Percentiles rank a stretch among this genome's conserved stretches.
These are phyloP conservation scores for Kernera saxatilis DNA, from an alignment of 345 rosid genomes.

Conservation along the genomic window DNA sequence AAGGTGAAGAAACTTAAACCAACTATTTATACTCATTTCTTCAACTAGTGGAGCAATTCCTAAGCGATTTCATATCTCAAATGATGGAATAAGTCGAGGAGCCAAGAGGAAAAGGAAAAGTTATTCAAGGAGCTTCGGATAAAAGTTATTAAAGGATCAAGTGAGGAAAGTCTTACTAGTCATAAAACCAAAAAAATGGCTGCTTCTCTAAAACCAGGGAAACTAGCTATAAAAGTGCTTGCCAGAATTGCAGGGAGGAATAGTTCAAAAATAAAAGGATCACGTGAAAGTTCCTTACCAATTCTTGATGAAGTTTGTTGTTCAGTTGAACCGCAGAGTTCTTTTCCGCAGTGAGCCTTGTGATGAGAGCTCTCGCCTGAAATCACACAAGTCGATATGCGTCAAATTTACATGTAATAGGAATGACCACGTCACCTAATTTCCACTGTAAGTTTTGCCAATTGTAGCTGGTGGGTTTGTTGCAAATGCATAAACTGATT, in stretches of 20 bases:
- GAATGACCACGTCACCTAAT: neutral
- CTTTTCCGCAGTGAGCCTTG: constrained; percentile 57
- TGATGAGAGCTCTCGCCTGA: constrained; percentile 49
- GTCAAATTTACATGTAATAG: neutral
- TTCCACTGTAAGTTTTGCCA: neutral
- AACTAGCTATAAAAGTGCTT: neutral
- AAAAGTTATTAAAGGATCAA: neutral
- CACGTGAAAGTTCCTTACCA: constrained; percentile 41
- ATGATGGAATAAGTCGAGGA: neutral
- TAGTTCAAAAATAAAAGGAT: neutral
- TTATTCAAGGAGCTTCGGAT: neutral
- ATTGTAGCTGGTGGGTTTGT: neutral
- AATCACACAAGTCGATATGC: constrained; percentile 9
- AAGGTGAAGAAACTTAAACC: neutral
- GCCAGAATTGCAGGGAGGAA: neutral
- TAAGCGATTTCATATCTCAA: neutral
- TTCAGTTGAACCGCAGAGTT: constrained; percentile 43
- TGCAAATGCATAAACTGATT: neutral
- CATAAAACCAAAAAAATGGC: neutral
- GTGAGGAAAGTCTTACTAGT: neutral
- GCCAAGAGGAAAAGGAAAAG: neutral
- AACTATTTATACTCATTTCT: neutral
- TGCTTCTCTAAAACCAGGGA: neutral
- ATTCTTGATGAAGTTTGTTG: constrained; percentile 53
- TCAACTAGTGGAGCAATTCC: neutral